These are phyloP conservation scores for Citrus medica DNA, from an alignment of 345 rosid genomes.

Conservation along the genomic window DNA sequence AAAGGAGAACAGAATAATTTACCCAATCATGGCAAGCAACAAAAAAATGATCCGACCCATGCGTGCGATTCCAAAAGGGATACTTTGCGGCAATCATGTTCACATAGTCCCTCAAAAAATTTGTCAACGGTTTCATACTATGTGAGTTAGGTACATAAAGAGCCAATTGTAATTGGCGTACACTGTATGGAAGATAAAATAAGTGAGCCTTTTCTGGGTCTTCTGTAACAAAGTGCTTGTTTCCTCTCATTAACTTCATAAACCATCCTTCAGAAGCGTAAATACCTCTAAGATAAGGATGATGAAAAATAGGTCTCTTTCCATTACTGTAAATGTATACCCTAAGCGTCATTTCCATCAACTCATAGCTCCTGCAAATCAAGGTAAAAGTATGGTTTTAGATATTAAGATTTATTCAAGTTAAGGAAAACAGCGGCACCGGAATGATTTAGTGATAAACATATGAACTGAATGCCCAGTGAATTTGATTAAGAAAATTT, in stretches of 20 bases:
- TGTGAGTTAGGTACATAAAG: constrained; percentile 64
- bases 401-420: neutral
- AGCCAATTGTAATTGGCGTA: constrained; percentile 58
- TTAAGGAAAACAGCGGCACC: neutral
- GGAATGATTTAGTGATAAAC: neutral
- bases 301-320: constrained; percentile 66
- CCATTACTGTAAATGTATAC: constrained; percentile 83
- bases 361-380: constrained; percentile 68
- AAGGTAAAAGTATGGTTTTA: constrained; percentile 9
- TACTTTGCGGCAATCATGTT: constrained; percentile 69
- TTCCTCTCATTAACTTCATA: constrained; percentile 77
- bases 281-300: constrained; percentile 68
- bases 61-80: constrained; percentile 91
- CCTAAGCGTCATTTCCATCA: constrained; percentile 82
- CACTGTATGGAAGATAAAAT: constrained; percentile 87
- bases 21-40: constrained; percentile 99
- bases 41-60: constrained; percentile 84
- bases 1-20: constrained; percentile 16
- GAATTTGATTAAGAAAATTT: neutral
- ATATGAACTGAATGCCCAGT: neutral
- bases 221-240: constrained; percentile 62
- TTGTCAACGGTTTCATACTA: constrained; percentile 58
- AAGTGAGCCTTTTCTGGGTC: constrained; percentile 86
- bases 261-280: constrained; percentile 99
- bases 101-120: constrained; percentile 58